A percentile compares a stretch with the other conserved stretches of the same genome.
Evolutionary conservation across 73 alveolate genomes (phyloP).

Genomic region (Tetrahymena thermophila): DNA sequence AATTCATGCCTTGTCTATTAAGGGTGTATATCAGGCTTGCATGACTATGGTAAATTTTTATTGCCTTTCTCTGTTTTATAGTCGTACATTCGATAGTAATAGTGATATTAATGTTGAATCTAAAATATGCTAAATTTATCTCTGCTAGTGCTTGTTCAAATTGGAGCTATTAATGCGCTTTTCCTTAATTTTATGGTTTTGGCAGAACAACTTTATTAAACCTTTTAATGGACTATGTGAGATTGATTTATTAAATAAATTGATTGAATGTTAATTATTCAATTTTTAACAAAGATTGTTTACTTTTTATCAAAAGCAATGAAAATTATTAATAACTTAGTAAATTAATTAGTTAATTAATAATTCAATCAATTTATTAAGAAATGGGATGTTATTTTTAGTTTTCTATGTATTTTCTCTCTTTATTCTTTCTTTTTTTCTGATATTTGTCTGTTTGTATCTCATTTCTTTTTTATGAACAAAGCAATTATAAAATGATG

Average conservation of each 20-base stretch:
- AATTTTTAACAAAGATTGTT: neutral
- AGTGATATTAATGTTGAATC: neutral
- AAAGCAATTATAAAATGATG: no score
- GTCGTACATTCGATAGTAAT: neutral
- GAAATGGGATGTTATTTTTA: neutral
- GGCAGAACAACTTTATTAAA: neutral
- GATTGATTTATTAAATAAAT: neutral
- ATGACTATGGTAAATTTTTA: neutral
- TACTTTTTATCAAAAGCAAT: neutral
- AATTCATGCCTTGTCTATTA: slow-evolving; percentile 12
- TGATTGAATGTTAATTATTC: neutral
- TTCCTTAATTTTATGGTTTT: neutral
- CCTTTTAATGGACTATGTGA: neutral
- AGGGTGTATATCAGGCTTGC: slow-evolving; percentile 2
- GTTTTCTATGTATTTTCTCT: neutral
- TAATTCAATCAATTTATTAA: neutral
- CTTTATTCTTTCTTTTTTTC: neutral
- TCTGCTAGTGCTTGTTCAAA: neutral
- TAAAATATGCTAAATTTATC: no score
- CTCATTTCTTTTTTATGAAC: no score
- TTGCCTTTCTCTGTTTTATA: neutral
- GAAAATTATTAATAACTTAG: neutral
- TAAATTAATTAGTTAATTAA: no score
- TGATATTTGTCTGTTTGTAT: neutral
- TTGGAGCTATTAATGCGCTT: neutral